Evolutionary conservation across 192 early-diverging fungal species (phyloP).

Genomic region (Coemansia sp.): DNA sequence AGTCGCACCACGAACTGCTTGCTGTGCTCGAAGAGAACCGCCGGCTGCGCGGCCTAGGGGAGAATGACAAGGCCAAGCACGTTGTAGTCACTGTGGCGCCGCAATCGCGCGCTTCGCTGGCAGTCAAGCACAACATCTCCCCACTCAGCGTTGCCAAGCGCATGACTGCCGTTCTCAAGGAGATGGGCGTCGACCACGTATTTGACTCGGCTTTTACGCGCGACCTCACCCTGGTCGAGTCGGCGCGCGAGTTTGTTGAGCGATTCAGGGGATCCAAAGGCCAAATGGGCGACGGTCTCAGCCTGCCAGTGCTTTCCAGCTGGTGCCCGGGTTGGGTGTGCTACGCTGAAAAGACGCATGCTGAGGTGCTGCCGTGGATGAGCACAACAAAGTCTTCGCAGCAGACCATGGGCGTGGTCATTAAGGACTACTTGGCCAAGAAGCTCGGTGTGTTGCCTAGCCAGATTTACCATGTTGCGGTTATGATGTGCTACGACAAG

Average conservation of each 20-base stretch:
- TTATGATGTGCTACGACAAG: constrained; percentile 99
- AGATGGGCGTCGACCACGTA: constrained; percentile 77
- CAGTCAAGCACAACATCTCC: constrained; percentile 74
- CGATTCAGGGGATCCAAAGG: constrained; percentile 55
- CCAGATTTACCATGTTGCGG: constrained; percentile 84
- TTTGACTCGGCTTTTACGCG: constrained; percentile 88
- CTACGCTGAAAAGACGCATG: constrained; percentile 98
- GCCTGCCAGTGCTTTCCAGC: constrained; percentile 62
- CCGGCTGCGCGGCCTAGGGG: constrained; percentile 12
- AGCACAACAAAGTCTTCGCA: constrained; percentile 92
- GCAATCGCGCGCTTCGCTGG: constrained; percentile 86
- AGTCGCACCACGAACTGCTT: constrained; percentile 84
- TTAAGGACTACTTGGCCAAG: constrained; percentile 77
- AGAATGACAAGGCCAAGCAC: constrained; percentile 13
- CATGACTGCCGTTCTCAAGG: constrained; percentile 71
- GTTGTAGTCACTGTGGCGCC: constrained; percentile 88
- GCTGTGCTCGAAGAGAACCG: constrained; percentile 42
- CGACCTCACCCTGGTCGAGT: constrained; percentile 81
- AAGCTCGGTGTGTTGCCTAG: constrained; percentile 62
- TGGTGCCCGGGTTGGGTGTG: constrained; percentile 91
- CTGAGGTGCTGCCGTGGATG: constrained; percentile 81
- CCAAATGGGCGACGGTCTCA: constrained; percentile 9
- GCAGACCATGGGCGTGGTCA: constrained; percentile 91
- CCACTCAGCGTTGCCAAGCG: constrained; percentile 65
- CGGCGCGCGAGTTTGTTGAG: constrained; percentile 83